Conservation (phyloP, 768 basidiomycete genomes). For the Russula earlei region DNA sequence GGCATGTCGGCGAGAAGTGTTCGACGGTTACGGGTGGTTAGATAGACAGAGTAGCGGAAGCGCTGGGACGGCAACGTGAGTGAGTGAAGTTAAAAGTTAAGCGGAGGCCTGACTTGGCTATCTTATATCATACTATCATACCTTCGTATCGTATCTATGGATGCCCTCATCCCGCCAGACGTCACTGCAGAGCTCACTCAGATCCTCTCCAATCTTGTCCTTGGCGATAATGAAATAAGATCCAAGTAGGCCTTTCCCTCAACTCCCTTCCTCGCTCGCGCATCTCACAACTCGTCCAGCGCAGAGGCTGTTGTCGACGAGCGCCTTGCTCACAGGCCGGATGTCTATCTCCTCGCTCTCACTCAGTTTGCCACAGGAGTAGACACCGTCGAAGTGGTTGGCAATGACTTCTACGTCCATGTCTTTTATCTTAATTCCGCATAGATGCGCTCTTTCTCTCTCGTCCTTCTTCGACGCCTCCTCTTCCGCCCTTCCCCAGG, state of each 20-base stretch:
- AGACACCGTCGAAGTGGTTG: constrained; percentile 64
- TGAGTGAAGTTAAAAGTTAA: too few species aligned
- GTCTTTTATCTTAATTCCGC: neutral
- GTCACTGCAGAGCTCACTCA: constrained; percentile 71
- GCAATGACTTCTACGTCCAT: constrained; percentile 23
- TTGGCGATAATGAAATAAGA: constrained; percentile 77
- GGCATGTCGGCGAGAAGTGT: too few species aligned
- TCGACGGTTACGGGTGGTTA: too few species aligned
- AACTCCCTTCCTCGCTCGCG: neutral
- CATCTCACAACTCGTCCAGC: constrained; percentile 27
- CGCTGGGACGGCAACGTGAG: too few species aligned
- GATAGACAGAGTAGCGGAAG: too few species aligned
- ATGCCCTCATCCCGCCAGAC: constrained; percentile 40
- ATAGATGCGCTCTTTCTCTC: constrained; percentile 79
- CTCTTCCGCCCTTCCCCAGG: constrained; percentile 54
- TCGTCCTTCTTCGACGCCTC: constrained; percentile 70
- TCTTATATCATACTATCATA: too few species aligned
- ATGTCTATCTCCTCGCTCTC: constrained; percentile 69
- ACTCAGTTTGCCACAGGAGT: constrained; percentile 70
- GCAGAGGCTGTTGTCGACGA: constrained; percentile 80
- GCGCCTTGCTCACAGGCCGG: constrained; percentile 64
- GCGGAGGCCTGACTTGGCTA: too few species aligned
- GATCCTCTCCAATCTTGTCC: constrained; percentile 74
- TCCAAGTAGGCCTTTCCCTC: constrained; percentile 38
- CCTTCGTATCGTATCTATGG: too few species aligned